Evolutionary conservation across 192 early-diverging fungal genomes (phyloP).

Genomic region (Umbelopsis ramanniana): DNA sequence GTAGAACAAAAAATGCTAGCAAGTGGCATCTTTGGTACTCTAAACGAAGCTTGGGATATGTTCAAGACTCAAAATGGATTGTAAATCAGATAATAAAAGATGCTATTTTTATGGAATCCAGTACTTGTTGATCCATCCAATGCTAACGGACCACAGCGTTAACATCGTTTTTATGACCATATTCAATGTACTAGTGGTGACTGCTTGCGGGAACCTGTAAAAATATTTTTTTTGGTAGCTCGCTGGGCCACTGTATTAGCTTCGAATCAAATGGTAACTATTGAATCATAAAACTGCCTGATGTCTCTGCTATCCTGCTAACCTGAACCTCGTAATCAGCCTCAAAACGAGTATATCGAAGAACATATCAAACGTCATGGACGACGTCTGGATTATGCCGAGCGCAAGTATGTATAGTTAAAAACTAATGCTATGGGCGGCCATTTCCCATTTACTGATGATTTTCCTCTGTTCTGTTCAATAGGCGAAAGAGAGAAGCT

Average conservation of each 20-base stretch:
- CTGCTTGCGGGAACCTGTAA: neutral
- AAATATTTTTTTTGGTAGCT: neutral
- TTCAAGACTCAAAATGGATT: slow-evolving; percentile 81
- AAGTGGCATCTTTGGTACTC: slow-evolving; percentile 79
- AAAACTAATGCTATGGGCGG: neutral
- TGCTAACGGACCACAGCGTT: too few relatives aligned
- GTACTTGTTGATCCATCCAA: too few relatives aligned
- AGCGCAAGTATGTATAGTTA: slow-evolving; percentile 76
- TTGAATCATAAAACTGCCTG: neutral
- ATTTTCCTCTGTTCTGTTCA: neutral
- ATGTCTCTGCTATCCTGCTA: neutral
- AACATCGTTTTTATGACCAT: too few relatives aligned
- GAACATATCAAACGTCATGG: slow-evolving; percentile 97
- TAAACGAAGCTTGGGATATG: slow-evolving; percentile 95
- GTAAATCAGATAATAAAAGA: slow-evolving; percentile 14
- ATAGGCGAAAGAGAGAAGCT: slow-evolving; percentile 93
- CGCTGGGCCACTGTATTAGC: neutral
- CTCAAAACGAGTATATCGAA: slow-evolving; percentile 99
- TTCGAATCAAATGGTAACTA: slow-evolving; percentile 25
- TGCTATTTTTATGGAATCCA: too few relatives aligned
- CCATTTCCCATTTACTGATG: neutral
- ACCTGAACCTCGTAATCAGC: slow-evolving; percentile 20
- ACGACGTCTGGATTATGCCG: slow-evolving; percentile 92
- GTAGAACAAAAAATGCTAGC: slow-evolving; percentile 88
- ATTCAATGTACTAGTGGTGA: neutral